These are phyloP conservation scores for Exophiala spinifera DNA, from an alignment of 2,329 filamentous ascomycete species.

Conservation along the genomic window DNA sequence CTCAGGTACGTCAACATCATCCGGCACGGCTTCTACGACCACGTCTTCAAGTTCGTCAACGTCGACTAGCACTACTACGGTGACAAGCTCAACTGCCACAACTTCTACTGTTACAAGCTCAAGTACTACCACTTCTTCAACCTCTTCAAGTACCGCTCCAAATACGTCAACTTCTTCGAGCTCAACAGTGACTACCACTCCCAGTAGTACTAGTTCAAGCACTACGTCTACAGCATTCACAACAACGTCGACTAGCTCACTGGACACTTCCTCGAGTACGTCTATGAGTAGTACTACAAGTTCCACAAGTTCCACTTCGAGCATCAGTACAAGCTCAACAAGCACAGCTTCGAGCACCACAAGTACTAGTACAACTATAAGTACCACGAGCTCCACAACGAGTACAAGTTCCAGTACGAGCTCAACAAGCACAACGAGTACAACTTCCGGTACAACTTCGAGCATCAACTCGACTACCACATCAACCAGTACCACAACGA, in stretches of 20 bases:
- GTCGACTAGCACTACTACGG: not conserved
- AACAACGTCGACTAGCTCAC: not conserved
- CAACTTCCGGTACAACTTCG: too few species aligned
- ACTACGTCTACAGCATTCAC: not conserved
- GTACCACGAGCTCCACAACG: not conserved
- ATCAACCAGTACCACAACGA: not conserved
- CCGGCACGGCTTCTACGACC: not conserved
- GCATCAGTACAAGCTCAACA: not conserved
- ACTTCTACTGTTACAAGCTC: not conserved
- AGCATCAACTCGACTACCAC: not conserved
- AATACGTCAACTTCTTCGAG: not conserved
- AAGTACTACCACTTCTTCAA: not conserved
- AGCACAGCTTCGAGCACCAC: not conserved
- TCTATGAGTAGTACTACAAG: not conserved
- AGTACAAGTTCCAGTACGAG: not conserved
- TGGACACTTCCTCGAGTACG: not conserved
- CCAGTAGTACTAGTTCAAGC: not conserved
- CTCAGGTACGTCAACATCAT: not conserved
- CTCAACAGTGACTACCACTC: not conserved
- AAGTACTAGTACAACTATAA: not conserved
- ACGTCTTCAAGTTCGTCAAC: not conserved
- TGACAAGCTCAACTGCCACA: not conserved
- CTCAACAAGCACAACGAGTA: not conserved
- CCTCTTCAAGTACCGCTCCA: not conserved
- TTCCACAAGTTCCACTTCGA: not conserved